Base-by-base conservation (phyloP, 225 moss, liverwort and hornwort species). In the Neckera pumila region DNA sequence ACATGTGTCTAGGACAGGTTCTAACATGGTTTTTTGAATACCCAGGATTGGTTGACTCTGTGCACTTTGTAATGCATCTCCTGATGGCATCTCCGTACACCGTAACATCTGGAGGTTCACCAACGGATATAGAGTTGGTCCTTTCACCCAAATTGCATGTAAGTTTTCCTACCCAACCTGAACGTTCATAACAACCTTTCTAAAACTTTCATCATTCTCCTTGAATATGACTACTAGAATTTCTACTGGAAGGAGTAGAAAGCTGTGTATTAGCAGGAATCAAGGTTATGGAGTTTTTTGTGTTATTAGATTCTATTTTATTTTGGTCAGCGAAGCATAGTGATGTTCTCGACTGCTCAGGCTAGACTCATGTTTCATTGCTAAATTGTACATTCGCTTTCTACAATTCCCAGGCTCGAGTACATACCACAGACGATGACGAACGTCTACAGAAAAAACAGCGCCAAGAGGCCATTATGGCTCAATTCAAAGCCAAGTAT, bases 391-490 rank as follows among this genome's bases (percentile, higher is more conserved):
- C 34, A 40, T 47, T 66, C 2, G 7, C 18, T 61, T 59, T 71
- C 60, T 47, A 34, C 65, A 40, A 75, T 91, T 74, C 61, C 26
- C 84, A 94, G 94, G 90, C 89, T 91, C 88, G 91, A 83, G 87
- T 92, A 74, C 62, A 84, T 61, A 65, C 90, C 36, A 67, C 83
- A 67, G 94, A 96, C 62, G 94, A 95, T 89, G 93, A 96, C 86
- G 93, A 94, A 53, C 96, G 93, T 34, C 91, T 93, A 84, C 88
- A 93, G 43, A 98, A 98, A 85, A 98, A 97, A 88, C 96, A 98
- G 80, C 93, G 98, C 60, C 98, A 98, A 89, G 97, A 98, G 80
- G 96, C 98, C 57, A 98, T 98, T 65, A 91, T 98, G 86, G 97
- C 94, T 88, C 94, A 93, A 79, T 98, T 96, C 85, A 95, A 95